Base-by-base conservation (phyloP, 768 basidiomycete species). In the Collybia sordida region DNA sequence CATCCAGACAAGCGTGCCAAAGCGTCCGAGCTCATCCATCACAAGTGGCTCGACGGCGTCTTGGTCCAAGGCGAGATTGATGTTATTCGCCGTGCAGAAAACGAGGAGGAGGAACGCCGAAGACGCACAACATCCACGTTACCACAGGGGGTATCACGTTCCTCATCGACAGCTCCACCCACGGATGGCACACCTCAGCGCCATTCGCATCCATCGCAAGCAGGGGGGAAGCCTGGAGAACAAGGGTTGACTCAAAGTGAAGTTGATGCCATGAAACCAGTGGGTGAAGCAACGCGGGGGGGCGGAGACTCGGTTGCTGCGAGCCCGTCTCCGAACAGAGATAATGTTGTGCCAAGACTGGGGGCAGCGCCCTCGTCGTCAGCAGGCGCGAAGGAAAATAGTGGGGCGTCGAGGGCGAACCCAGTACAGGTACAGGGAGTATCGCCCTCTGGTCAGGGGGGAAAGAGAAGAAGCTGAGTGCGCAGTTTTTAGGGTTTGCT, bases 51-150 rank as follows among this genome's bases (percentile, higher is more conserved):
- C 6, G 88, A 89, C 12, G 88, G 83, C 4, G 73, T 92, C 19
- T 79, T 86, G 19, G 94, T 97, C 0, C 90, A 93, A 63, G 94
- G 94, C 35, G 94, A 97, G 72, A 72, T 93, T 21, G 93, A 96
- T 60, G 73, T 86, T n/a, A 81, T 90, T 45, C 72, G 81, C 23
- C 72, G 85, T 19, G 77, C 80, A 21, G 85, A 90, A 60, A 74
- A 78, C 47, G 75, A 75, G 54, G 80, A 85, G 59, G 64, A 64
- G 28, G 59, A 49, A 49, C 54, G 53, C 38, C 51, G 65, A 59
- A 56, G 42, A n/a, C 78, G 80, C 44, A 43, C 37, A 3, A 4
- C 34, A 37, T 42, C 8, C 37, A 31, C 35, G 45, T 7, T 14
- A 31, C 42, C 17, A n/a, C 15, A 7, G 46, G 18, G 31, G 37